Evolutionary conservation across 1,284 basidiomycete genomes (phyloP), one percentile per base, ranked within the genome.

Genomic region (Sanghuangporus weigelae): DNA sequence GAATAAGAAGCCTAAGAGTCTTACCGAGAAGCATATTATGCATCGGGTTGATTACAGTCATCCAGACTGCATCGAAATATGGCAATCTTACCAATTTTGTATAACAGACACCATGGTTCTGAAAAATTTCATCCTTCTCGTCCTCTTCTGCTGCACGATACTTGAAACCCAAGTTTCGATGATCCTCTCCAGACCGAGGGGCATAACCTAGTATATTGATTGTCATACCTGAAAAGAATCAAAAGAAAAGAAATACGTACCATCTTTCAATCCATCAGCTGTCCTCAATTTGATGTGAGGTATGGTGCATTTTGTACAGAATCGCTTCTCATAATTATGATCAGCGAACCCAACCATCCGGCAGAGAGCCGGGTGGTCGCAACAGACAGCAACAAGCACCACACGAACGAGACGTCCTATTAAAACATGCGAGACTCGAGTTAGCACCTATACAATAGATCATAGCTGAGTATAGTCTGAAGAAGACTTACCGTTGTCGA

Each of bases 1-100:
- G 42, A 42, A 26, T 7, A 42, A 12, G 42, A 19, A 57, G 14
- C 12, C 5, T 12, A 57, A 57, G n/a, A 57, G 14, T 42, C 38
- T 39, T 39, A 40, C 23, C 23, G 3, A 57, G 54, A 23, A 69
- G 59, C 7, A 66, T 38, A 53, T 66, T 67, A 55, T 69, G 68
- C 67, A 69, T 69, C 7, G 63, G 57, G 42, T 68, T 63, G 31
- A 69, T 62, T 1, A 69, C 55, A 8, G 59, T 19, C 63, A 66
- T 65, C 0, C 14, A 23, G n/a, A 61, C 23, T 1, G 67, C 39
- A 55, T 68, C 67, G 59, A 68, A 69, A 53, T 69, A 67, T 11
- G 54, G 40, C 14, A 68, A 44, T 1, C 65, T 26, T 12, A 56
- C 23, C 3, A 66, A 35, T 23, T 59, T 60, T 44, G 58, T 56